Evolutionary conservation across 192 early-diverging fungal genomes (phyloP), one percentile per base, ranked within the genome.

Genomic region (Haplosporangium gracile): DNA sequence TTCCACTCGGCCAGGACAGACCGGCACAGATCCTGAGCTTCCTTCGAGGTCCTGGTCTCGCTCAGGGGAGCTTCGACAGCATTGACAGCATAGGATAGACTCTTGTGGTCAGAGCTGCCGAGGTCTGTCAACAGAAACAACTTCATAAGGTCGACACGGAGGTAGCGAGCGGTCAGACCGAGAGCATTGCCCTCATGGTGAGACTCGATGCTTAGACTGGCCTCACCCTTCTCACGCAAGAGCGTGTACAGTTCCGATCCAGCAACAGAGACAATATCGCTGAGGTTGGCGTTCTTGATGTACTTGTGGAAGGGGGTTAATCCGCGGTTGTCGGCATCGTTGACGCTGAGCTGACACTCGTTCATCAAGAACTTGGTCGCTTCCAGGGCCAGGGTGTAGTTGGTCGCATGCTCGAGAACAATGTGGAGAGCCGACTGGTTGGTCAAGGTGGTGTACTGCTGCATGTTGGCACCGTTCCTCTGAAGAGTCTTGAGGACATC

Each of bases 221-320:
- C 84, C 39, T 70, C 47, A n/a, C 84, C 84, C 47, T 69, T 72
- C 3, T 86, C 84, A 4, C 79, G 74, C 79, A 86, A 39, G 2
- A 86, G 76, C 15, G 63, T 78, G n/a, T 81, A 86, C 4, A 86
- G 71, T 29, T 86, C 84, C 2, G 84, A 86, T 55, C 60, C 75
- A 1, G 79, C 84, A 5, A 86, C 84, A 9, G 84, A 86, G 22
- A 70, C n/a, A 18, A 86, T 86, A 20, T 40, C 84, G 32, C 84
- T 86, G 39, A 86, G 53, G 34, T 78, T 18, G 32, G 78, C 63
- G 49, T 86, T 86, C 68, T 86, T 86, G 79, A 86, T 77, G 36
- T 81, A 86, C 72, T 86, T 86, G 76, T 86, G 84, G 63, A 86
- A 86, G 22, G 84, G 79, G 2, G 84, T 86, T 51, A 86, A 65